Evolutionary conservation across 768 basidiomycete genomes (phyloP).

Genomic region (Tephrocybe sp.): DNA sequence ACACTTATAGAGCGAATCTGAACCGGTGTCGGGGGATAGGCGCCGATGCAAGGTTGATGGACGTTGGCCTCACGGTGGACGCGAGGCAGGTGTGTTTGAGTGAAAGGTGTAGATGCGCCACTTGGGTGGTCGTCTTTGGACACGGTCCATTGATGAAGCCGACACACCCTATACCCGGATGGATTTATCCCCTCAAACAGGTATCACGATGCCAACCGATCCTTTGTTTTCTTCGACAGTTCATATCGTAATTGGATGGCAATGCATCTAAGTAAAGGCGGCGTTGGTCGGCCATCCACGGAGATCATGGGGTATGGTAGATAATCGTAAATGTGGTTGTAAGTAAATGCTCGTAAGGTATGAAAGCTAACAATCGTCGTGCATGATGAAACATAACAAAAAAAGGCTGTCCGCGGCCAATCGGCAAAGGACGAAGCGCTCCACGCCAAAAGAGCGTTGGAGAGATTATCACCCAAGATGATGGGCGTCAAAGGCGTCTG

Average conservation of each 20-base stretch:
- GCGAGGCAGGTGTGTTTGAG: constrained; percentile 21
- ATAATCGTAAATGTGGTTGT: constrained; percentile 14
- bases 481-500: constrained; percentile 8
- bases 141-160: constrained; percentile 11
- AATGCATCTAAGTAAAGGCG: no score
- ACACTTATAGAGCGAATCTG: constrained; percentile 4
- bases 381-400: constrained; percentile 11
- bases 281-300: constrained; percentile 6
- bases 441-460: constrained; percentile 3
- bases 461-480: constrained; percentile 7
- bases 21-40: constrained; percentile 2
- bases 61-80: constrained; percentile 23
- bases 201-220: constrained; percentile 15
- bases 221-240: constrained; percentile 13
- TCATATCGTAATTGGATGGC: constrained; percentile 1
- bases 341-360: constrained; percentile 19
- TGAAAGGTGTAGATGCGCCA: constrained; percentile 18
- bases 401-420: constrained; percentile 2
- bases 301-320: constrained; percentile 9
- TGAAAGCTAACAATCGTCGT: constrained; percentile 13
- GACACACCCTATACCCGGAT: constrained; percentile 6
- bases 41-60: constrained; percentile 10
- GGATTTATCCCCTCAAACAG: constrained; percentile 11
- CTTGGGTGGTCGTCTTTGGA: constrained; percentile 12
- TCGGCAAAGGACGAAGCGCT: constrained; percentile 3